Percentiles rank a stretch among this genome's conserved stretches.
phyloP scores from a whole-genome alignment of 73 alveolate genomes.

The Paramecium biaurelia region DNA sequence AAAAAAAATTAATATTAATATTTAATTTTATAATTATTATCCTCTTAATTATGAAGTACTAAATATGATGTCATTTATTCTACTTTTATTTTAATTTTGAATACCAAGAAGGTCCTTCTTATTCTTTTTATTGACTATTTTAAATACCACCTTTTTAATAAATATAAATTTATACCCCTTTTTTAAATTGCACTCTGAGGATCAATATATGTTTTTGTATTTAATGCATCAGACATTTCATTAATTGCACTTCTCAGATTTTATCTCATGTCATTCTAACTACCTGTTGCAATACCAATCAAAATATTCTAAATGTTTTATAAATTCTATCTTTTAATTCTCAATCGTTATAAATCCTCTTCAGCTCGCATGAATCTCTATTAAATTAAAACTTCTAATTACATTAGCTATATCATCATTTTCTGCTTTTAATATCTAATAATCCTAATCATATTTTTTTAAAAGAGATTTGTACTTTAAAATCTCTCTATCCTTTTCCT shows the following conservation, averaged over 20 bases:
- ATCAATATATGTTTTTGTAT: slow-evolving; percentile 48
- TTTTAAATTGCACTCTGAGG: not conserved
- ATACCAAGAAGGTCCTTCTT: slow-evolving; percentile 34
- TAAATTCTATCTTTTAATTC: slow-evolving; percentile 61
- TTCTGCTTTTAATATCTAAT: slow-evolving; percentile 63
- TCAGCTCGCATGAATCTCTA: slow-evolving; percentile 56
- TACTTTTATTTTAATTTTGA: not conserved
- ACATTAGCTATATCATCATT: slow-evolving; percentile 45
- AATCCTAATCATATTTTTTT: slow-evolving; percentile 61
- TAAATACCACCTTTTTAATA: not conserved
- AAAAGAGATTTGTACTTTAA: slow-evolving; percentile 66
- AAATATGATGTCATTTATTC: not conserved
- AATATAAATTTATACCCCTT: not conserved
- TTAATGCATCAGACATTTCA: slow-evolving; percentile 51
- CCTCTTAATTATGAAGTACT: not conserved
- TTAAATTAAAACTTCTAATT: not conserved
- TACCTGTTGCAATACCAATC: slow-evolving; percentile 53
- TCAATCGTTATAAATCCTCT: slow-evolving; percentile 46
- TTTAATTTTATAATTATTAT: not conserved
- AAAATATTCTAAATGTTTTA: slow-evolving; percentile 52
- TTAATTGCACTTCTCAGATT: slow-evolving; percentile 54
- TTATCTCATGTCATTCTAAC: slow-evolving; percentile 40
- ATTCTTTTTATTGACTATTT: not conserved
- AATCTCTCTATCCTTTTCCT: slow-evolving; percentile 76
- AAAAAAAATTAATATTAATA: not conserved